Evolutionary conservation across 129 eudicot genomes (phyloP), one percentile per base, ranked within the genome.

Genomic region (Calendula officinalis): DNA sequence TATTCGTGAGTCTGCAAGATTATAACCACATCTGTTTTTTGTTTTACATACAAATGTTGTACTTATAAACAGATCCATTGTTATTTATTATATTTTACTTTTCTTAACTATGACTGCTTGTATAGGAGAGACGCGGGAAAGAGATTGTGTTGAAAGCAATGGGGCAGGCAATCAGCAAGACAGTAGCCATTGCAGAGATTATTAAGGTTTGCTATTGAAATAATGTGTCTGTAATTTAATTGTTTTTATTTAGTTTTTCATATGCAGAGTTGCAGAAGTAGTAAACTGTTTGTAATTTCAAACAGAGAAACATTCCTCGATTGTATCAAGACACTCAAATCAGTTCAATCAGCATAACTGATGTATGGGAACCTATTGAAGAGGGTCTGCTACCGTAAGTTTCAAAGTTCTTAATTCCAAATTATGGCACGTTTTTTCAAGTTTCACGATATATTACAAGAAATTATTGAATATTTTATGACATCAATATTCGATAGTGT

Each of bases 151-250:
- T 91, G 65, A 87, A 87, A 79, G 98, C 88, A 69, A 91, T 91
- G 98, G 96, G 98, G 39, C 98, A 91, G 55, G 98, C 96, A 53
- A 87, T 91, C 68, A 91, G 82, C 88, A 91, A 91, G 84, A 87
- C 98, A 15, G 98, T 91, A 57, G 84, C 96, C 35, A 78, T 91
- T 75, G 80, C 96, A 36, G 98, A 91, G 76, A 78, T 78, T 62
- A 62, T 91, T 30, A 91, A 87, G 96, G 98, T 84, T 53, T 51
- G 59, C 58, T 51, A 51, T 7, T 69, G 37, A 44, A 41, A 9
- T 67, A 62, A 37, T 53, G 3, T 71, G 35, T 30, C 13, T 66
- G 4, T 5, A 52, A 5, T 51, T 27, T 48, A 50, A 13, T 13
- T 40, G 11, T 2, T 36, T 11, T 9, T 14, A 13, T 53, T 53